Conservation (phyloP, 768 basidiomycete genomes). For the Amanita rubescens region DNA sequence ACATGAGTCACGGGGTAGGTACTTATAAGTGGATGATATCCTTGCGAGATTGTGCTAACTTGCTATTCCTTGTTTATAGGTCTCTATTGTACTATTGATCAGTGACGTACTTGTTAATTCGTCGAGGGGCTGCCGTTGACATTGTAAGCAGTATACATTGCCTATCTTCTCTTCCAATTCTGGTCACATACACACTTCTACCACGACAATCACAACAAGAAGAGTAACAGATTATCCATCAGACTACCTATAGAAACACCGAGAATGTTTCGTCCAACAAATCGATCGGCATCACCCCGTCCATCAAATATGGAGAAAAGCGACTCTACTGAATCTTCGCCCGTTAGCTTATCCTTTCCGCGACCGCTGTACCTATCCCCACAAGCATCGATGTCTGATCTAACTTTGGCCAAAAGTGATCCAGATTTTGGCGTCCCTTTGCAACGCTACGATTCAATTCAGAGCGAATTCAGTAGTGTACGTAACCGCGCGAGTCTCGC, state of each 20-base stretch:
- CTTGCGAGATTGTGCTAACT: background rate
- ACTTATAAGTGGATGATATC: background rate
- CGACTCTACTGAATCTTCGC: conserved; percentile 4
- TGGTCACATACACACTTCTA: conserved; percentile 75
- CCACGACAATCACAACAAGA: conserved; percentile 35
- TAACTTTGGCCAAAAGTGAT: conserved; percentile 13
- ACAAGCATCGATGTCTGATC: conserved; percentile 10
- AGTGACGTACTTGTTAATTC: conserved; percentile 35
- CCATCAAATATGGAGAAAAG: background rate
- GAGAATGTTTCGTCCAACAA: conserved; percentile 10
- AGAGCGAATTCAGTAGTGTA: background rate
- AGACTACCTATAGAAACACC: conserved; percentile 30
- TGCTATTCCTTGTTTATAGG: conserved; percentile 28
- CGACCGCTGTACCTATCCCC: conserved; percentile 14
- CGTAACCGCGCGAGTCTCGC: background rate
- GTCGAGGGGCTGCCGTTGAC: conserved; percentile 1
- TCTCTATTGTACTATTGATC: conserved; percentile 70
- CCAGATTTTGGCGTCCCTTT: background rate
- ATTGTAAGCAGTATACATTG: conserved; percentile 48
- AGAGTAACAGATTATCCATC: conserved; percentile 32
- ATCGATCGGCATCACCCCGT: background rate
- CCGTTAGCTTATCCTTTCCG: conserved; percentile 12
- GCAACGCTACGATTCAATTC: background rate
- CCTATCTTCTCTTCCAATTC: conserved; percentile 72
- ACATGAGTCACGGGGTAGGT: conserved; percentile 73